Evolutionary conservation across 2,329 filamentous ascomycete genomes (phyloP).

Genomic region (Berkeleyomyces basicola): DNA sequence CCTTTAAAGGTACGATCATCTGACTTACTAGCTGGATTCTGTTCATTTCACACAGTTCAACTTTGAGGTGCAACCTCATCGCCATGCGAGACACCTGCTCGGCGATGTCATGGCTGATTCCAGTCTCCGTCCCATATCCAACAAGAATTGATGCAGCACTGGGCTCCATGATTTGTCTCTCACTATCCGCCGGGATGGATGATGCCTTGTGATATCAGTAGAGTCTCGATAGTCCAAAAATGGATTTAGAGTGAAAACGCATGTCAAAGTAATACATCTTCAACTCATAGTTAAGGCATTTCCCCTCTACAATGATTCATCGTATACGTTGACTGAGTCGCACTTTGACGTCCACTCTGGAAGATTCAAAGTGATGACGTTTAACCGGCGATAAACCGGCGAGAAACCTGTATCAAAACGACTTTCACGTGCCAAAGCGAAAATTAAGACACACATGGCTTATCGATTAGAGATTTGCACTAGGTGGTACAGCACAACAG

Average conservation of each 20-base stretch:
- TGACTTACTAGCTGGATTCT: constrained; percentile 53
- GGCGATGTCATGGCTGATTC: constrained; percentile 82
- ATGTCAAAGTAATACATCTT: too few species aligned
- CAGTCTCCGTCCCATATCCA: constrained; percentile 88
- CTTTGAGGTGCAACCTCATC: constrained; percentile 64
- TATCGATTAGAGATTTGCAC: background rate
- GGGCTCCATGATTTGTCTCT: background rate
- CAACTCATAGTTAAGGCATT: background rate
- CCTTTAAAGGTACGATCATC: background rate
- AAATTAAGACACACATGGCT: background rate
- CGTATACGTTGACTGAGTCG: background rate
- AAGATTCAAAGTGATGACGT: background rate
- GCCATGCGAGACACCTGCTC: constrained; percentile 61
- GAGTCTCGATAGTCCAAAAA: too few species aligned
- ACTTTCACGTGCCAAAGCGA: background rate
- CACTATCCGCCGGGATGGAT: background rate
- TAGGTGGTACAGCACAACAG: background rate
- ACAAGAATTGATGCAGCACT: constrained; percentile 39
- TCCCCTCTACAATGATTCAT: background rate
- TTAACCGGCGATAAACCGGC: background rate
- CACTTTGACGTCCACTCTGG: background rate
- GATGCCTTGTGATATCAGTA: background rate
- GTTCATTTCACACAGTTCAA: constrained; percentile 62
- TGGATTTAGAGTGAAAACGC: too few species aligned
- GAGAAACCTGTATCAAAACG: background rate